phyloP scores from a whole-genome alignment of 148 eudicot genomes.

The Cornus suecica region DNA sequence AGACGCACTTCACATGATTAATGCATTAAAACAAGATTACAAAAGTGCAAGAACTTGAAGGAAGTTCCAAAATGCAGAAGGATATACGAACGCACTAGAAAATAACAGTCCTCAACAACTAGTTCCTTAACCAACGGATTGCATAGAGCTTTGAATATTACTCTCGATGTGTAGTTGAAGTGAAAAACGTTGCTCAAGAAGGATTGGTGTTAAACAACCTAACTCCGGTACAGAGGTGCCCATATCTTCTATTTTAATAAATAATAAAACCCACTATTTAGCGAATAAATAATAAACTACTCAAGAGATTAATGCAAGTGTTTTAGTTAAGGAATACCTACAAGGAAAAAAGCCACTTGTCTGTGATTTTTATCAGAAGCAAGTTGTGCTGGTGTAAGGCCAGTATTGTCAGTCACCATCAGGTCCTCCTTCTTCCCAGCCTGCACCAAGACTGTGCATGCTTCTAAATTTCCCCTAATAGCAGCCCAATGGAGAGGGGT shows the following conservation, averaged over 20 bases:
- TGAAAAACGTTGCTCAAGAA: constrained; percentile 2
- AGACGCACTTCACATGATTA: neutral
- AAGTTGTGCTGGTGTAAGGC: constrained; percentile 95
- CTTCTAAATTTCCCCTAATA: constrained; percentile 94
- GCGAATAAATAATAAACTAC: neutral
- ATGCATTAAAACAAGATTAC: neutral
- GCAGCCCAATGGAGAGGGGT: constrained; percentile 99
- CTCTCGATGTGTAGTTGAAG: neutral
- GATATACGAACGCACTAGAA: neutral
- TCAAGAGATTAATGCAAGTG: neutral
- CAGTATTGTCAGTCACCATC: constrained; percentile 78
- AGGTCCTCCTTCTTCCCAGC: constrained; percentile 98
- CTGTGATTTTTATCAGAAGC: constrained; percentile 95
- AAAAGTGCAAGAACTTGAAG: neutral
- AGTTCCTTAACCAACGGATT: neutral
- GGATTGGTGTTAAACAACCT: neutral
- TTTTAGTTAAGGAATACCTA: constrained; percentile 45
- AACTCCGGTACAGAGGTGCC: neutral
- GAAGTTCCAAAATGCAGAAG: neutral
- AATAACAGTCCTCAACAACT: neutral
- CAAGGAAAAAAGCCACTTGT: constrained; percentile 99
- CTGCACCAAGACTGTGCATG: constrained; percentile 94
- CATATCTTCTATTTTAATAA: constrained; percentile 1
- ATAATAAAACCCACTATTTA: neutral
- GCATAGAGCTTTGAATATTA: no score